Conservation (phyloP, 805 yeast genomes). For the Pichia pseudocactophila region DNA sequence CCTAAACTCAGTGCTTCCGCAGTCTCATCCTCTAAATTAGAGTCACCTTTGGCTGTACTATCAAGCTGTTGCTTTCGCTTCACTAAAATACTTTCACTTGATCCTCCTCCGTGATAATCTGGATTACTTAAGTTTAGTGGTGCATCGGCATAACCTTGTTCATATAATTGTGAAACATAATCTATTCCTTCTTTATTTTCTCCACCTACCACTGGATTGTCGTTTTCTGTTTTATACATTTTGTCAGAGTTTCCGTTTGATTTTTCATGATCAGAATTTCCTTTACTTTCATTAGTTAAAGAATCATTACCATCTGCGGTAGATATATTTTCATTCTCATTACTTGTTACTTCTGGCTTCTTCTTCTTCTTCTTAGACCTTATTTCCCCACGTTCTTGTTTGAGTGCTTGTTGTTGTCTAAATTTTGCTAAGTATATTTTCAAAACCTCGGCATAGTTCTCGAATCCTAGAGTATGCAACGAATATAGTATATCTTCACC, state of each 20-base stretch:
- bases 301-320: not conserved
- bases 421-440: conserved; percentile 62
- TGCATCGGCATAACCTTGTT: conserved; percentile 23
- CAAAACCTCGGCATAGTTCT: conserved; percentile 59
- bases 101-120: conserved; percentile 19
- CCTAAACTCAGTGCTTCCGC: not conserved
- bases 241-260: not conserved
- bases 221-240: not conserved
- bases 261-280: not conserved
- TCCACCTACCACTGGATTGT: not conserved
- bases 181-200: not conserved
- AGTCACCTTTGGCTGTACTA: not conserved
- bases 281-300: not conserved
- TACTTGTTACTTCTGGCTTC: conserved; percentile 8
- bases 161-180: conserved; percentile 27
- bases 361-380: conserved; percentile 21
- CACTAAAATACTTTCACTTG: conserved; percentile 1
- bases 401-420: conserved; percentile 65
- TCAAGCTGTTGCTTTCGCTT: conserved; percentile 1
- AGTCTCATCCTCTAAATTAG: not conserved
- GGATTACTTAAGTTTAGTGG: conserved; percentile 17
- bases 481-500: conserved; percentile 63
- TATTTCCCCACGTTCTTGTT: conserved; percentile 56
- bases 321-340: conserved; percentile 12
- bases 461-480: conserved; percentile 58